Evolutionary conservation across 2,329 filamentous ascomycete species (phyloP).

Genomic region (Colletotrichum sp.): DNA sequence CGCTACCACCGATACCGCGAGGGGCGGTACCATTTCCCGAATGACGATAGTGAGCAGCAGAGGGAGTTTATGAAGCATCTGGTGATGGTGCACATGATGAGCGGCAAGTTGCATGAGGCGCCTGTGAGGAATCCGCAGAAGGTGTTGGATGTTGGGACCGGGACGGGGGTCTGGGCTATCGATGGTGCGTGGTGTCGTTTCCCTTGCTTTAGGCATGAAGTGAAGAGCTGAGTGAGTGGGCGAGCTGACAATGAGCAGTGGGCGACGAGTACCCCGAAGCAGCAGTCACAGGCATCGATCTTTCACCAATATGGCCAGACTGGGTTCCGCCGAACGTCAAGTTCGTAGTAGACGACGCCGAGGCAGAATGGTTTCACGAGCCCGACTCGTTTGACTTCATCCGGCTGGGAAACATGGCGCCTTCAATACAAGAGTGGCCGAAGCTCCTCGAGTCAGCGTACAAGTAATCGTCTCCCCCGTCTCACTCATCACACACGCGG

Average conservation of each 20-base stretch:
- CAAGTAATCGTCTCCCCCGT: constrained; percentile 53
- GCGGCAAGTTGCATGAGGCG: constrained; percentile 43
- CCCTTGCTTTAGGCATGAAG: neutral
- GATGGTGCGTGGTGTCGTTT: constrained; percentile 43
- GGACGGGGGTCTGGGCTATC: constrained; percentile 66
- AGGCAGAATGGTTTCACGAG: constrained; percentile 49
- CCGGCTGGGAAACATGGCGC: constrained; percentile 61
- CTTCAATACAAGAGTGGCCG: constrained; percentile 46
- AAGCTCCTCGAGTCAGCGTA: constrained; percentile 62
- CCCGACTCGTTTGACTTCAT: constrained; percentile 59
- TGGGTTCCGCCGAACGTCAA: constrained; percentile 74
- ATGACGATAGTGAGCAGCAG: constrained; percentile 46
- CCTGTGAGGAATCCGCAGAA: constrained; percentile 42
- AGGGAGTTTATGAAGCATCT: constrained; percentile 44
- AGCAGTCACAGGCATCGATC: constrained; percentile 66
- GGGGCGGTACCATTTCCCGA: constrained; percentile 49
- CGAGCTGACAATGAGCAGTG: constrained; percentile 51
- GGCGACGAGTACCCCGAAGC: constrained; percentile 65
- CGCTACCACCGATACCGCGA: constrained; percentile 47
- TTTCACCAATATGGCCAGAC: constrained; percentile 70
- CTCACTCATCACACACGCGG: constrained; percentile 36
- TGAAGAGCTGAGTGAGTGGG: too few species aligned
- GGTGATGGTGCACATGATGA: constrained; percentile 40
- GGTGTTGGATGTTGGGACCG: constrained; percentile 51
- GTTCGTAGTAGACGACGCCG: constrained; percentile 73